Conservation (phyloP, 805 yeast genomes). For the Vanderwaltozyma polyspora region DNA sequence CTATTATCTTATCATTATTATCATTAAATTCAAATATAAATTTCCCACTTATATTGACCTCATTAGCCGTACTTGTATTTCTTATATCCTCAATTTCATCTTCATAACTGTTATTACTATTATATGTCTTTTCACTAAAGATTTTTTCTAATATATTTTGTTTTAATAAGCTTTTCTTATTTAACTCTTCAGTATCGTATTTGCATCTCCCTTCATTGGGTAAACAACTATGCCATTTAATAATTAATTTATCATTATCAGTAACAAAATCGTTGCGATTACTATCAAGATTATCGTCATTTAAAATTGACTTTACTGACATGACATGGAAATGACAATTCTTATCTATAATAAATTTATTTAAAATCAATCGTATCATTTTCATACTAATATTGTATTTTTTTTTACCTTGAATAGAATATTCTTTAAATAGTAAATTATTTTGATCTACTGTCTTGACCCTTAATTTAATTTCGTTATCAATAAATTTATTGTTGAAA, state of each 20-base stretch:
- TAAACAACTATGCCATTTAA: conserved; percentile 23
- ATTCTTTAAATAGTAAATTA: conserved; percentile 25
- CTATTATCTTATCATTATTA: conserved; percentile 42
- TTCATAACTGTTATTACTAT: too few species aligned
- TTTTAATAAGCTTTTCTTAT: background rate
- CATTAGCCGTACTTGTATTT: background rate
- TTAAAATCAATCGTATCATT: conserved; percentile 42
- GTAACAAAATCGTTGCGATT: conserved; percentile 7
- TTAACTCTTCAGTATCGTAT: background rate
- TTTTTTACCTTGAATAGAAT: conserved; percentile 41
- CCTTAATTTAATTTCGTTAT: conserved; percentile 39
- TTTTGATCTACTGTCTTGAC: conserved; percentile 30
- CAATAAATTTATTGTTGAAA: conserved; percentile 35
- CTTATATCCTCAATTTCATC: background rate
- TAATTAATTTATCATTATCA: conserved; percentile 15
- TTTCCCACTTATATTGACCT: conserved; percentile 31
- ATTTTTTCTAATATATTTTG: conserved; percentile 1
- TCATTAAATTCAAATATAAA: conserved; percentile 56
- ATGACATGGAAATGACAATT: conserved; percentile 41
- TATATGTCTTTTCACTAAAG: conserved; percentile 1
- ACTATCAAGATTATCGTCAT: background rate
- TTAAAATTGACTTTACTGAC: conserved; percentile 21
- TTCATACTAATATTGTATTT: conserved; percentile 48
- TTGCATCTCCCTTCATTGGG: conserved; percentile 6
- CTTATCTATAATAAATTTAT: conserved; percentile 46